These are phyloP conservation scores for Gossypium herbaceum DNA, from an alignment of 345 rosid species.

Conservation along the genomic window DNA sequence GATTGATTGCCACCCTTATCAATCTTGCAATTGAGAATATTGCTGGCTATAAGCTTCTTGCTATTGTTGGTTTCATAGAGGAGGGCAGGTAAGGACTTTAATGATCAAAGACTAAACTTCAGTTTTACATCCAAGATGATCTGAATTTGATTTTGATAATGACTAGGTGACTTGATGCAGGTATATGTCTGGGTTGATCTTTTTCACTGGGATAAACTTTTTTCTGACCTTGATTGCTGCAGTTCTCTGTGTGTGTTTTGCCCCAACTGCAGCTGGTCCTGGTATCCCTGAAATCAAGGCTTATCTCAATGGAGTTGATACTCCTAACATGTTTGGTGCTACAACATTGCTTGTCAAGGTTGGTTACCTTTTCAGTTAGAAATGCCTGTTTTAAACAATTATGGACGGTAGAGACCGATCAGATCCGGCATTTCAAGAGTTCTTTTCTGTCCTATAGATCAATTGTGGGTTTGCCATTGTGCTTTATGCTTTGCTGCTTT, in stretches of 20 bases:
- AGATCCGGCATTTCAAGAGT: neutral
- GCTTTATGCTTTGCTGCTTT: too few relatives aligned
- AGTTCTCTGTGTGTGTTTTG: conserved; percentile 71
- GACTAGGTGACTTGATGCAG: conserved; percentile 33
- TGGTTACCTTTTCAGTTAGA: neutral
- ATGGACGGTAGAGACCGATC: neutral
- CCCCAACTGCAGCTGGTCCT: conserved; percentile 96
- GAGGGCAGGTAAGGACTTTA: conserved; percentile 43
- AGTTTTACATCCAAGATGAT: neutral
- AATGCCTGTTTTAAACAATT: neutral
- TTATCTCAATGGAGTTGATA: conserved; percentile 91
- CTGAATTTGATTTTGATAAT: neutral
- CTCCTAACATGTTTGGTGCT: conserved; percentile 87
- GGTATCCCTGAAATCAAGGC: conserved; percentile 97
- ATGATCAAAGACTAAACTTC: neutral
- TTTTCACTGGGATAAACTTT: conserved; percentile 58
- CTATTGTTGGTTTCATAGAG: conserved; percentile 52
- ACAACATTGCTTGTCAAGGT: conserved; percentile 84
- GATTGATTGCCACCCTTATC: conserved; percentile 76
- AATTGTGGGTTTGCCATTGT: neutral
- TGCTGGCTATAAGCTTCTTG: conserved; percentile 85
- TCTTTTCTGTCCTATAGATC: neutral
- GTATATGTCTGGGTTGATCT: conserved; percentile 52
- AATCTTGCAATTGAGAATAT: conserved; percentile 88
- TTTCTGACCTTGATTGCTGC: conserved; percentile 58